These are phyloP conservation scores for Pleurotus giganteus DNA, from an alignment of 768 basidiomycete species.

Conservation along the genomic window DNA sequence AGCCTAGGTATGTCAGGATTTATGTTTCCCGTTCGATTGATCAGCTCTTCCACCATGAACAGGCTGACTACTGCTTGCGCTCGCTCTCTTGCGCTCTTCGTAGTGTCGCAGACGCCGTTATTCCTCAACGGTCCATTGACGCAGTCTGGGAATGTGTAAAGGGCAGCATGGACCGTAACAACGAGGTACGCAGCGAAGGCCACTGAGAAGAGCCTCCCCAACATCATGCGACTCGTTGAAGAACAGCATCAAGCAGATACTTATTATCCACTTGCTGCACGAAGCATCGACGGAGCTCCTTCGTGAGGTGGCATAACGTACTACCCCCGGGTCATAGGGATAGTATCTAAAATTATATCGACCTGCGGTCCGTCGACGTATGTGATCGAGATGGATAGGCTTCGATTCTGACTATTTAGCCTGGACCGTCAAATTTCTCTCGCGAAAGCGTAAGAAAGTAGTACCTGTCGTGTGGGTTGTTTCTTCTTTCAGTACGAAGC, in stretches of 20 bases:
- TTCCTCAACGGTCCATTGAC: constrained; percentile 40
- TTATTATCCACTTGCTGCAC: neutral
- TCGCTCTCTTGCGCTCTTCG: constrained; percentile 40
- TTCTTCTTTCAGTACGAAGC: no score
- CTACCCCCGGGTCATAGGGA: neutral
- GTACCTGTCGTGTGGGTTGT: no score
- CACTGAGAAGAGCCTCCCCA: neutral
- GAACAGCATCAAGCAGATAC: neutral
- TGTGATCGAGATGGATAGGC: no score
- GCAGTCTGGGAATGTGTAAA: constrained; percentile 48
- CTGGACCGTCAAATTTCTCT: no score
- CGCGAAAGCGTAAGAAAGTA: no score
- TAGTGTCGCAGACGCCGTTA: constrained; percentile 47
- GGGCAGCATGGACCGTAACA: constrained; percentile 11
- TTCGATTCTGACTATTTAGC: no score
- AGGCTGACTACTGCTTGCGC: constrained; percentile 46
- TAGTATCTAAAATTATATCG: neutral
- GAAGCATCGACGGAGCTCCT: neutral
- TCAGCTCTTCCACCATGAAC: constrained; percentile 51
- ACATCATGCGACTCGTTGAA: neutral
- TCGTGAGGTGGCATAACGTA: neutral
- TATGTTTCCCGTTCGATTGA: constrained; percentile 46
- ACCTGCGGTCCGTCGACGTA: neutral
- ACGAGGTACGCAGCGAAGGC: constrained; percentile 8
- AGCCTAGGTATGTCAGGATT: constrained; percentile 55